Evolutionary conservation across 2,329 filamentous ascomycete genomes (phyloP).

Genomic region (Epichloe sylvatica): DNA sequence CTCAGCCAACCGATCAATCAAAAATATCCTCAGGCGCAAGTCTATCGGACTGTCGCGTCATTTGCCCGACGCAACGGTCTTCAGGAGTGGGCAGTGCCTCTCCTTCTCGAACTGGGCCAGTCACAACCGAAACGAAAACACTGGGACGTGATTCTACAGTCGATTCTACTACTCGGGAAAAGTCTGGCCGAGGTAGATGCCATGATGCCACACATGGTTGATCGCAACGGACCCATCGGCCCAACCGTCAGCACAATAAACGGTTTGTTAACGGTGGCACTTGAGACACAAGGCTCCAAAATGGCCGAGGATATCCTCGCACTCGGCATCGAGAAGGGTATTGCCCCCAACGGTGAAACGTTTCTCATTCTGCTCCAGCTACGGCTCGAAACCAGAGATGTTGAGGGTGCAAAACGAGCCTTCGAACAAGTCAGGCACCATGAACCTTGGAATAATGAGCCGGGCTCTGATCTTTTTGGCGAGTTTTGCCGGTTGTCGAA

Average conservation of each 20-base stretch:
- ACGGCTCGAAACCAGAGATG: slow-evolving; percentile 56
- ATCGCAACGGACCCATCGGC: slow-evolving; percentile 33
- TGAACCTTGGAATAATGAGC: slow-evolving; percentile 26
- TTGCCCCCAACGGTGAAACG: slow-evolving; percentile 55
- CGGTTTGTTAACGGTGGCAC: slow-evolving; percentile 56
- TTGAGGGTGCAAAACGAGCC: slow-evolving; percentile 53
- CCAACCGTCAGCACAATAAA: slow-evolving; percentile 67
- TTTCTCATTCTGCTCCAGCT: slow-evolving; percentile 64
- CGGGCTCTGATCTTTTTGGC: slow-evolving; percentile 27
- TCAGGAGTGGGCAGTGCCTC: slow-evolving; percentile 44
- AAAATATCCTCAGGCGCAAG: slow-evolving; percentile 9
- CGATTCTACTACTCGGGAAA: slow-evolving; percentile 53
- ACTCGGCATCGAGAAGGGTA: slow-evolving; percentile 49
- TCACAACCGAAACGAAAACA: slow-evolving; percentile 35
- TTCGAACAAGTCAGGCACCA: slow-evolving; percentile 35
- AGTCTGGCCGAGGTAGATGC: slow-evolving; percentile 35
- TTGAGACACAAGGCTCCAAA: slow-evolving; percentile 53
- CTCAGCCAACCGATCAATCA: slow-evolving; percentile 41
- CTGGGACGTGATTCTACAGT: slow-evolving; percentile 64
- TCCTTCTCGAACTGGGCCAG: slow-evolving; percentile 41
- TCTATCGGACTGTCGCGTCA: slow-evolving; percentile 18
- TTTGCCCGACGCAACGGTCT: slow-evolving; percentile 48
- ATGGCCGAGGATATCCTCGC: slow-evolving; percentile 60
- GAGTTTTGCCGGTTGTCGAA: slow-evolving; percentile 54
- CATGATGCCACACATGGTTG: slow-evolving; percentile 61